Percentiles rank a stretch among this genome's conserved stretches.
Conservation (phyloP, 306 rosid species). For the Vachellia pachyceras region DNA sequence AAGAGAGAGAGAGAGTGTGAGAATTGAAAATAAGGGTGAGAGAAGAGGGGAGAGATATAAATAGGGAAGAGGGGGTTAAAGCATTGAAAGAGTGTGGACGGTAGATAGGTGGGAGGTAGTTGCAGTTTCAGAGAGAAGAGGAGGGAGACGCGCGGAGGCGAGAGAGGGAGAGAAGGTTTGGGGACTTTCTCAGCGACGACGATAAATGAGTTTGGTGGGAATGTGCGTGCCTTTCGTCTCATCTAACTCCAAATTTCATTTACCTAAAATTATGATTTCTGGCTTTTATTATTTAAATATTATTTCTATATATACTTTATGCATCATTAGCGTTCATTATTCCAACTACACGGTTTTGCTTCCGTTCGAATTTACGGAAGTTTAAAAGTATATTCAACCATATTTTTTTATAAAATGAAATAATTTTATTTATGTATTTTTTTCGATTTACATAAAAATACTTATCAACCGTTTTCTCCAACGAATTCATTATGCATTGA, state of each 20-base stretch:
- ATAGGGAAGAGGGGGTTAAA: slow-evolving; percentile 41
- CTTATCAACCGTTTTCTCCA: no score
- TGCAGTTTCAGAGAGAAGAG: slow-evolving; percentile 27
- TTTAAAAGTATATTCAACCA: no score
- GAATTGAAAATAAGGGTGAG: not conserved
- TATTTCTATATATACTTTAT: no score
- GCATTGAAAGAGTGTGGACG: slow-evolving; percentile 74
- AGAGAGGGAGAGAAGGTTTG: not conserved
- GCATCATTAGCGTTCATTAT: no score
- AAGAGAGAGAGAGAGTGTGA: not conserved
- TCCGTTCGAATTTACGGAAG: no score
- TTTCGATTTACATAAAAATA: no score
- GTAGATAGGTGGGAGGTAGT: slow-evolving; percentile 70
- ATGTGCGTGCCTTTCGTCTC: slow-evolving; percentile 35
- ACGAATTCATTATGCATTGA: no score
- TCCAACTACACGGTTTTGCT: no score
- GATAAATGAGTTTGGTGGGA: slow-evolving; percentile 57
- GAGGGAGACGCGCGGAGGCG: slow-evolving; percentile 35
- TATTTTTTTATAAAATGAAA: no score
- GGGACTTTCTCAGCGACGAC: not conserved
- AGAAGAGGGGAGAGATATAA: not conserved
- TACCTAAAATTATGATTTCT: not conserved
- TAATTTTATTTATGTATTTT: no score
- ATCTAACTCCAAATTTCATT: not conserved
- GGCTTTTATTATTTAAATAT: not conserved